Base-by-base conservation (phyloP, 768 basidiomycete genomes). In the Cubamyces sp. region DNA sequence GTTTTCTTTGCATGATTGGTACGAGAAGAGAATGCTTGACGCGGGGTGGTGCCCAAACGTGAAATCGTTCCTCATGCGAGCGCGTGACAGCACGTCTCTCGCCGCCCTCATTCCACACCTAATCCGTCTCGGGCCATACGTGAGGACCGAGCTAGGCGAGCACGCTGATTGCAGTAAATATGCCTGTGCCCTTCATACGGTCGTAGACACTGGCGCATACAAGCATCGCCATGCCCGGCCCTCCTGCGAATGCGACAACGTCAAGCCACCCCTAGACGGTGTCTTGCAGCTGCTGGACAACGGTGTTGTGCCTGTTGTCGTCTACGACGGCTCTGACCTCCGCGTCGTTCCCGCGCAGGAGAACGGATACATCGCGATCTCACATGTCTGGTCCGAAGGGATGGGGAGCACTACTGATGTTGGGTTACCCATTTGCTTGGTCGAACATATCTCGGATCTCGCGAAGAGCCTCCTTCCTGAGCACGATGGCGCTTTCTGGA, bases 381-480 rank as follows among this genome's bases (percentile, higher is more conserved):
- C 52, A 15, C 52, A 53, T 23, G 52, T 53, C 21, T 53, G 52
- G 52, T 34, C 52, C 9, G 52, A 53, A 14, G 52, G 52, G 3
- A 42, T 65, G 21, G 64, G 60, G 23, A 65, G 64, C 60, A 58
- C 43, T 4, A 57, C 64, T 3, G 64, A 61, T 25, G 47, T 16
- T 15, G 64, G 64, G 16, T 49, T 65, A 4, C 64, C 64, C 0
- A 37, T 43, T 5, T 65, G 64, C 34, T 49, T 61, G 40, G 25
- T 65, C 8, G 28, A 28, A 19, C 54, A 54, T 15, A 26, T 61
- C 1, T 15, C 64, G 6, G 21, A 3, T 1, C 57, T 61, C 12
- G 54, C 34, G 5, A 21, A 26, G 11, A 16, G 23, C n/a, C 54
- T 61, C n/a, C 25, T 48, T 15, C 60, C 60, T 3, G 55, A 57